Evolutionary conservation across 1,284 basidiomycete species (phyloP).

Genomic region (Cutaneotrichosporon daszewskae): DNA sequence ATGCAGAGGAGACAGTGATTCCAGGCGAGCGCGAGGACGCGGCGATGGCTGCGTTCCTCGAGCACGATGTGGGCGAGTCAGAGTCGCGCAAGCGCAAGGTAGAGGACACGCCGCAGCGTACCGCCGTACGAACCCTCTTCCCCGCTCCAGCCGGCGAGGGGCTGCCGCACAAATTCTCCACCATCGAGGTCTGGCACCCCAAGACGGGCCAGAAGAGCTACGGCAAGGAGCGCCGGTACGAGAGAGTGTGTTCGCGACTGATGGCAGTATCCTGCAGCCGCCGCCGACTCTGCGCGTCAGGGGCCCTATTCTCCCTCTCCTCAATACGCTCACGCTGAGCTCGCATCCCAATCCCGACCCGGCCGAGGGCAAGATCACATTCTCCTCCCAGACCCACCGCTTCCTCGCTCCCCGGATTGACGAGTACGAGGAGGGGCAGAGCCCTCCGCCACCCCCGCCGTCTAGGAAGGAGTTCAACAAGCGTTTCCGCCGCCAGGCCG

Average conservation of each 20-base stretch:
- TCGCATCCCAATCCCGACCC: slow-evolving; percentile 5
- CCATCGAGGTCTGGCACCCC: slow-evolving; percentile 40
- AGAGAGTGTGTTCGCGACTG: slow-evolving; percentile 8
- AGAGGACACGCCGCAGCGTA: too few relatives aligned
- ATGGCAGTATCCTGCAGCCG: slow-evolving; percentile 34
- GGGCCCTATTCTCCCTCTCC: slow-evolving; percentile 22
- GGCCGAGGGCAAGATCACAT: slow-evolving; percentile 1
- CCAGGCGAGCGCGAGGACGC: slow-evolving; percentile 1
- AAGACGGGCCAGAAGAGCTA: slow-evolving; percentile 43
- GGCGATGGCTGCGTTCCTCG: slow-evolving; percentile 1
- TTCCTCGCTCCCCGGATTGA: slow-evolving; percentile 1
- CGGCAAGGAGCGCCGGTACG: slow-evolving; percentile 39
- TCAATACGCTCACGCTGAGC: slow-evolving; percentile 18
- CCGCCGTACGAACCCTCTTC: too few relatives aligned
- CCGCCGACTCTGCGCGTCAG: slow-evolving; percentile 36
- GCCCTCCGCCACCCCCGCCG: too few relatives aligned
- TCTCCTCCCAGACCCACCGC: slow-evolving; percentile 31
- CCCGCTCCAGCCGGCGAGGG: background rate
- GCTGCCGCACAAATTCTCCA: slow-evolving; percentile 12
- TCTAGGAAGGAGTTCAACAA: slow-evolving; percentile 13
- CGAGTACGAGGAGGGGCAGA: slow-evolving; percentile 3
- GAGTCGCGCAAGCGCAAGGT: background rate
- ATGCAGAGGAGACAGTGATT: background rate
- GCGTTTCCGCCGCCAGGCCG: slow-evolving; percentile 22
- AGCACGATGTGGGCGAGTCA: background rate